These are phyloP conservation scores for Xylaria venustula DNA, from an alignment of 495 filamentous ascomycete genomes.

Conservation along the genomic window DNA sequence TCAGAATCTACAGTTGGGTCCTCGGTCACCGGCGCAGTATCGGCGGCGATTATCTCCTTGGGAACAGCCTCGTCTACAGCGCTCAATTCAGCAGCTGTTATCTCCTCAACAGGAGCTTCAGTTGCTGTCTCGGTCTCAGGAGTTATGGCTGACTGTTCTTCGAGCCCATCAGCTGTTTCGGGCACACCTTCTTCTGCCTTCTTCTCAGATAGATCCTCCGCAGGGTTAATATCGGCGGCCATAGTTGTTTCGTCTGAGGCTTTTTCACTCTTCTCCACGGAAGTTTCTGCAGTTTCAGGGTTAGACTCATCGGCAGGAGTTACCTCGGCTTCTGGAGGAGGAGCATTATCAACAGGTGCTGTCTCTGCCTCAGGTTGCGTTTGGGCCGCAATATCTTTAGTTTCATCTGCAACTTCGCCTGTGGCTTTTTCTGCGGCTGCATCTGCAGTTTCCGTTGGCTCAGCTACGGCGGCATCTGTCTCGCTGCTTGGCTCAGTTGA, in stretches of 20 bases:
- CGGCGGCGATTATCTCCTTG: not conserved
- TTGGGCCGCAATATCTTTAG: not conserved
- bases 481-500: not conserved
- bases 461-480: not conserved
- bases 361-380: not conserved
- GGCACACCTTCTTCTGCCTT: not conserved
- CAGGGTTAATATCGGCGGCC: not conserved
- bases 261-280: not conserved
- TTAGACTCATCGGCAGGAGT: not conserved
- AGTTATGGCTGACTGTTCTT: not conserved
- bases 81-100: conserved; percentile 14
- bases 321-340: not conserved
- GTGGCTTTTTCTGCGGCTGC: not conserved
- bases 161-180: not conserved
- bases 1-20: not conserved
- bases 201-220: not conserved
- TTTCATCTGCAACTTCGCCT: not conserved
- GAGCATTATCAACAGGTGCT: not conserved
- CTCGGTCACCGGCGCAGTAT: not conserved
- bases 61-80: not conserved
- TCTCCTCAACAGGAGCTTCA: conserved; percentile 5
- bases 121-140: conserved; percentile 5
- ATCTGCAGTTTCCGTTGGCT: not conserved
- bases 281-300: conserved; percentile 2
- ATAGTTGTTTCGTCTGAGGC: not conserved